These are phyloP conservation scores for Gossypium gossypioides DNA, from an alignment of 441 rosid species.

Conservation along the genomic window DNA sequence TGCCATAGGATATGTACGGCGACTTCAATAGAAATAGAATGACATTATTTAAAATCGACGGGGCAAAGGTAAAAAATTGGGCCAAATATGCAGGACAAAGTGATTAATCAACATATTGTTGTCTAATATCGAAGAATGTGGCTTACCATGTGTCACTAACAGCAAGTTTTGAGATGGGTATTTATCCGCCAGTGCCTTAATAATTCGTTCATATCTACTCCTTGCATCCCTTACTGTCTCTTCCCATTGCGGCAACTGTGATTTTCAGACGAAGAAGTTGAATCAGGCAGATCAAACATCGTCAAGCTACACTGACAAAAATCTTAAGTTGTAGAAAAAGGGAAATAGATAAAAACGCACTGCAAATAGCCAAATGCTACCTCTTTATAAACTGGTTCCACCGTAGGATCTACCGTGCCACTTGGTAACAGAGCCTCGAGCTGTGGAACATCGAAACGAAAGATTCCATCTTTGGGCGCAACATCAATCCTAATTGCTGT, in stretches of 20 bases:
- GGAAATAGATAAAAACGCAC: background rate
- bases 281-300: background rate
- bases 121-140: background rate
- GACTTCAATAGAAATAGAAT: background rate
- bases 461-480: constrained; percentile 59
- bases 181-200: constrained; percentile 62
- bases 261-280: background rate
- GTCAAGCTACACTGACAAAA: too few relatives aligned
- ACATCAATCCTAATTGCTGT: constrained; percentile 33
- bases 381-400: constrained; percentile 48
- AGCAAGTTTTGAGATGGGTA: constrained; percentile 79
- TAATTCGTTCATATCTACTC: constrained; percentile 42
- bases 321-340: too few relatives aligned
- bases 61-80: too few relatives aligned
- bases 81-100: background rate
- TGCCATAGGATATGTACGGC: constrained; percentile 20
- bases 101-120: background rate
- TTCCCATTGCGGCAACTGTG: constrained; percentile 73
- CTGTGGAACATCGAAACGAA: constrained; percentile 44
- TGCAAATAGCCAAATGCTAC: constrained; percentile 21
- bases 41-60: background rate
- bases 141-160: constrained; percentile 78
- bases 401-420: constrained; percentile 56
- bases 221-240: constrained; percentile 43
- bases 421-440: constrained; percentile 65